Conservation (phyloP, 805 yeast genomes). For the Barnettozyma sp. region DNA sequence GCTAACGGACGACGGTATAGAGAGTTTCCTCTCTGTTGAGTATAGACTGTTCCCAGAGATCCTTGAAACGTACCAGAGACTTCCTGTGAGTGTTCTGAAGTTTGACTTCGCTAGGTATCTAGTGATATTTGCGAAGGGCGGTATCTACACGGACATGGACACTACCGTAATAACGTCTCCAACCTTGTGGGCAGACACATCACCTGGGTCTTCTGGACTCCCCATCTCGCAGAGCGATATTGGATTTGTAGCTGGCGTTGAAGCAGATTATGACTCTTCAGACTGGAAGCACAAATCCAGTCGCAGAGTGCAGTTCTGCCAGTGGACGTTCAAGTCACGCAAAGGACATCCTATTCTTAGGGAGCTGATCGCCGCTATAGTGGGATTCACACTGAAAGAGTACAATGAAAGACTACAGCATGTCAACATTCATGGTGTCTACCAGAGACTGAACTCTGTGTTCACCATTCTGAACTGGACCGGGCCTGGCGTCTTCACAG, state of each 20-base stretch:
- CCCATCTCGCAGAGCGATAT: slow-evolving; percentile 19
- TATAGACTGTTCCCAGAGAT: slow-evolving; percentile 43
- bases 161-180: slow-evolving; percentile 39
- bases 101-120: slow-evolving; percentile 53
- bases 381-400: slow-evolving; percentile 41
- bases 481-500: slow-evolving; percentile 48
- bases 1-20: slow-evolving; percentile 37
- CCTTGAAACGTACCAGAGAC: slow-evolving; percentile 38
- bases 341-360: slow-evolving; percentile 58
- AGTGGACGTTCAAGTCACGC: slow-evolving; percentile 54
- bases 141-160: slow-evolving; percentile 56
- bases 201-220: not conserved
- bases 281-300: slow-evolving; percentile 48
- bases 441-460: slow-evolving; percentile 47
- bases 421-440: slow-evolving; percentile 26
- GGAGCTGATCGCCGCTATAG: slow-evolving; percentile 48
- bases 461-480: slow-evolving; percentile 54
- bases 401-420: slow-evolving; percentile 25
- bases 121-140: slow-evolving; percentile 47
- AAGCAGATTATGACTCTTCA: slow-evolving; percentile 44
- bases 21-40: slow-evolving; percentile 29
- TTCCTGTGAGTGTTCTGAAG: slow-evolving; percentile 47
- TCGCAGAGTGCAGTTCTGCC: slow-evolving; percentile 54
- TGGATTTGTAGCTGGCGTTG: slow-evolving; percentile 51
- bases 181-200: slow-evolving; percentile 47